Evolutionary conservation across 2,329 filamentous ascomycete genomes (phyloP).

Genomic region (Thelonectria olida): DNA sequence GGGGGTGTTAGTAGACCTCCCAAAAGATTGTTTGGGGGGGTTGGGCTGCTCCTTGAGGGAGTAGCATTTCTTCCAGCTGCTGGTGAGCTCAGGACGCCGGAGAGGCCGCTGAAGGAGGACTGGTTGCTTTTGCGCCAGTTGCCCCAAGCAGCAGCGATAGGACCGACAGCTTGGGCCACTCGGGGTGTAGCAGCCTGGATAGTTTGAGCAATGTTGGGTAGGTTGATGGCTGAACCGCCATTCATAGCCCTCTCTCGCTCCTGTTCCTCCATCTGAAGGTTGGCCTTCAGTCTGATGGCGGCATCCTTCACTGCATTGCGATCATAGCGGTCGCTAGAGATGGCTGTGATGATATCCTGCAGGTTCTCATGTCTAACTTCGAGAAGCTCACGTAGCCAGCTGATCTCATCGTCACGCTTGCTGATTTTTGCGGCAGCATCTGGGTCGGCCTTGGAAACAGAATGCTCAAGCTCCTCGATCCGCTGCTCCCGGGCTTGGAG

Average conservation of each 20-base stretch:
- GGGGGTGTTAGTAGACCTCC: constrained; percentile 92
- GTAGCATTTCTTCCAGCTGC: constrained; percentile 57
- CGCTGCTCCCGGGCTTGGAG: constrained; percentile 90
- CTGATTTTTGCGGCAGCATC: constrained; percentile 84
- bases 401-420: constrained; percentile 93
- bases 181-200: constrained; percentile 83
- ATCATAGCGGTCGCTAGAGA: constrained; percentile 80
- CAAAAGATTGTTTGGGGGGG: constrained; percentile 69
- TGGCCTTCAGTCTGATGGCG: constrained; percentile 90
- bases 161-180: constrained; percentile 82
- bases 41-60: constrained; percentile 65
- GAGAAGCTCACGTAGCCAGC: constrained; percentile 92
- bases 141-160: constrained; percentile 89
- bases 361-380: constrained; percentile 91
- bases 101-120: constrained; percentile 57
- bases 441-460: constrained; percentile 74
- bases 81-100: constrained; percentile 57
- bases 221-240: constrained; percentile 70
- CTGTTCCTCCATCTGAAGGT: constrained; percentile 97
- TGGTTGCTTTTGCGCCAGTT: constrained; percentile 84
- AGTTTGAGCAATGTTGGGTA: constrained; percentile 81
- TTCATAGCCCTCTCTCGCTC: constrained; percentile 88
- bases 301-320: constrained; percentile 85
- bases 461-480: constrained; percentile 86
- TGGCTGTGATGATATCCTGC: constrained; percentile 85